Evolutionary conservation across 495 filamentous ascomycete genomes (phyloP), one percentile per base, ranked within the genome.

Genomic region (Bryoglossum gracile): DNA sequence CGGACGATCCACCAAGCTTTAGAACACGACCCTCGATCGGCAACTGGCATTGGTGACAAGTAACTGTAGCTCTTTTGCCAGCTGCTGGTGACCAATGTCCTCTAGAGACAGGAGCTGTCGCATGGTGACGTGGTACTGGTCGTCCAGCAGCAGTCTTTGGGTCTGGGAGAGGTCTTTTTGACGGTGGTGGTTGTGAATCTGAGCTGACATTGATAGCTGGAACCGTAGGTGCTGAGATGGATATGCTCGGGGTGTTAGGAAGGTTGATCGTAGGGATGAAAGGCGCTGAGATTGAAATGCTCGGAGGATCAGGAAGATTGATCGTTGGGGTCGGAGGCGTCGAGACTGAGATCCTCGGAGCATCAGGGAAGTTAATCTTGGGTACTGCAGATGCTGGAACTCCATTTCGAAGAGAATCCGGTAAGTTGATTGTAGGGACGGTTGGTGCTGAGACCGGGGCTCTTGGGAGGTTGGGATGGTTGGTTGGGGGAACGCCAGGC

Each of bases 21-120:
- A 99, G 84, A 54, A 95, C 87, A 46, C 89, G 87, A 10, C 92
- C 92, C 39, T 91, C 78, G 59, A 97, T 97, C 1, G 86, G 78
- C 23, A 83, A 68, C 13, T 81, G 74, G 63, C 92, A 99, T 55
- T 88, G 80, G 36, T 88, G 82, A 62, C 92, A 99, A 30, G 78
- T 77, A 3, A 86, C 87, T 1, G 84, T 84, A 6, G 84, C 81
- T 36, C 87, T 78, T 43, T 77, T 78, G 25, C 66, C 68, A 41
- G 56, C 60, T n/a, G n/a, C n/a, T 18, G 63, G 67, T 18, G 26
- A 64, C 73, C 23, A 66, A 68, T 23, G 71, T 67, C 66, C 51
- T 24, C 48, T n/a, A 3, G 54, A 26, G 28, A 43, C 21, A 10
- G 56, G 41, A 8, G 41, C 42, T 38, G 45, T 51, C 17, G 34